Evolutionary conservation across 495 filamentous ascomycete species (phyloP), one percentile per base, ranked within the genome.

Genomic region (Barbatosphaeria neglecta): DNA sequence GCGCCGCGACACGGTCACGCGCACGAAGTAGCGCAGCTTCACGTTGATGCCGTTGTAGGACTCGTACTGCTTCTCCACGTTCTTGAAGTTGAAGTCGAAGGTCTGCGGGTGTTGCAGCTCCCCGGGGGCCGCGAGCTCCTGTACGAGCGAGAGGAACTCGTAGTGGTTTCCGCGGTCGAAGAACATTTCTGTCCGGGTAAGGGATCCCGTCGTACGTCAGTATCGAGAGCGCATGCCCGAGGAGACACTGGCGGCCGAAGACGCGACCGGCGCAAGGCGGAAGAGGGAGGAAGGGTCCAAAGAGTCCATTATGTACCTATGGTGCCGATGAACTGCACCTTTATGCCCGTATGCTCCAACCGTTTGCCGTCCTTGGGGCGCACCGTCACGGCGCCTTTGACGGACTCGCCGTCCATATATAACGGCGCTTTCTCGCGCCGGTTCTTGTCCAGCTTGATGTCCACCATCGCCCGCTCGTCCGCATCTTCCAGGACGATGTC

Each of bases 1-100:
- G 56, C 92, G 81, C 50, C 92, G 79, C 18, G 90, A 92, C 31
- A 97, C 93, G 8, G 93, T 97, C 50, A 95, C 93, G 44, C 89
- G 86, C 48, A 99, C 81, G 65, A 96, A 99, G 75, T 99, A 99
- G 45, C 93, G 88, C 57, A 99, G 78, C 68, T 90, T 89, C 49
- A 97, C 93, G 62, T 99, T 99, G 76, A 99, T 99, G 57, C 92
- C 92, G 68, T 95, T 94, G 75, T 99, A 99, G 49, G 90, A 95
- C 66, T 99, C 92, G 73, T 99, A 99, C 63, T 94, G 89, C 72
- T 99, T 99, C 76, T 99, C 92, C 54, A 99, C 86, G 64, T 97
- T 97, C 68, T 97, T 99, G 78, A 99, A 99, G 70, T 96, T 95
- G 79, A 99, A 99, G 47, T 93, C 87, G 72, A 95, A 96, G 37